Base-by-base conservation (phyloP, 2,329 filamentous ascomycete species). In the Colletotrichum sublineola region DNA sequence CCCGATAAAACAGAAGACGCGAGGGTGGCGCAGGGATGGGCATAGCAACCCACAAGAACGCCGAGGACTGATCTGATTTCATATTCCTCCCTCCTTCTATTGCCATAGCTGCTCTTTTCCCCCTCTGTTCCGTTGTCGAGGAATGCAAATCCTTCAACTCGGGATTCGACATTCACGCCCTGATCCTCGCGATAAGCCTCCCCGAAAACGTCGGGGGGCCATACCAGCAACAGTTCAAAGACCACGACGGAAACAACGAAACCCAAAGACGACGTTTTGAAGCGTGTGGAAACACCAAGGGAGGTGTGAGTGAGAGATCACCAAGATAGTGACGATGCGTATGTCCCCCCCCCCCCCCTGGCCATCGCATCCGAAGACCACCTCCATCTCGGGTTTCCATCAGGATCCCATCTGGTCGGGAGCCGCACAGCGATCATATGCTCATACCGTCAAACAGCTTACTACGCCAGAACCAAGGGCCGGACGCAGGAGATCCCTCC, bases 391-490 rank as follows among this genome's bases (percentile, higher is more conserved):
- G 11, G 3, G 15, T 44, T 48, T 62, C 18, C n/a, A 52, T 29
- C 33, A 38, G n/a, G 8, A 24, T 24, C 20, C 36, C n/a, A 1
- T 4, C 12, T 40, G 55, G 14, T 8, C 20, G 36, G 55, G 20
- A 57, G 3, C 38, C 33, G 14, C 55, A 40, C 44, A 18, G n/a
- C 4, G n/a, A 42, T 15, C 55, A 14, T 52, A 12, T 69, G 42
- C 68, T 71, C 18, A 71, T 57, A 24, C 31, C n/a, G 18, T 20
- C 20, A 5, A n/a, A 33, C 58, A 72, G 70, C 70, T 5, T 72
- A 72, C n/a, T 72, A 72, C 33, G 70, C 70, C 38, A 69, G 70
- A 50, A 72, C 70, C 38, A 72, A 72, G 65, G 70, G 70, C 55
- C 66, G 70, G 60, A 72, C 70, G 40, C 70, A 72, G 56, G 70